Percentiles rank a stretch among this genome's conserved stretches.
Evolutionary conservation across 208 protist species (phyloP).

Genomic region (Endotrypanum monterogeii): DNA sequence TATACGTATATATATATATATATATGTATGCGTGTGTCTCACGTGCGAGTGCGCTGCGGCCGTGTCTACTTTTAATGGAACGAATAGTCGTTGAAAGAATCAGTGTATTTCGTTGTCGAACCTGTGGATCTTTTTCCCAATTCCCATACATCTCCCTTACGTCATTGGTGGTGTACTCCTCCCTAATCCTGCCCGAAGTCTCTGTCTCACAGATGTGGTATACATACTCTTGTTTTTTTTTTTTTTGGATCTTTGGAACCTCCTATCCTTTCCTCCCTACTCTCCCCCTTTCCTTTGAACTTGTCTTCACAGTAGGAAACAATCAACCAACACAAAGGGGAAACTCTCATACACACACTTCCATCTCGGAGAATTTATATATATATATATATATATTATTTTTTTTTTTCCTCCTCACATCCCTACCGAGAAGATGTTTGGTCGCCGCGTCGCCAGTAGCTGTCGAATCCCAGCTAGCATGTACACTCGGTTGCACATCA

Average conservation of each 20-base stretch:
- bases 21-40: background rate
- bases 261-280: background rate
- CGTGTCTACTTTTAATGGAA: background rate
- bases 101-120: background rate
- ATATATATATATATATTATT: too few species aligned
- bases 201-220: background rate
- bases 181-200: background rate
- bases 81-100: background rate
- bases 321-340: too few species aligned
- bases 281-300: background rate
- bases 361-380: too few species aligned
- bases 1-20: background rate
- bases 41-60: background rate
- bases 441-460: conserved; percentile 77
- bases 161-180: background rate
- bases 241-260: background rate
- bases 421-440: conserved; percentile 56
- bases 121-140: conserved; percentile 23
- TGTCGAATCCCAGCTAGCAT: conserved; percentile 76
- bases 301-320: background rate
- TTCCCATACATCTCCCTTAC: conserved; percentile 7
- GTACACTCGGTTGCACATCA: conserved; percentile 79
- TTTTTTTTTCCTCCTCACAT: background rate
- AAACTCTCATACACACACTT: background rate
- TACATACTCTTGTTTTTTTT: background rate